Percentiles rank a stretch among this genome's conserved stretches.
Evolutionary conservation across 2,329 filamentous ascomycete species (phyloP).

Genomic region (Colletotrichum caudatum): DNA sequence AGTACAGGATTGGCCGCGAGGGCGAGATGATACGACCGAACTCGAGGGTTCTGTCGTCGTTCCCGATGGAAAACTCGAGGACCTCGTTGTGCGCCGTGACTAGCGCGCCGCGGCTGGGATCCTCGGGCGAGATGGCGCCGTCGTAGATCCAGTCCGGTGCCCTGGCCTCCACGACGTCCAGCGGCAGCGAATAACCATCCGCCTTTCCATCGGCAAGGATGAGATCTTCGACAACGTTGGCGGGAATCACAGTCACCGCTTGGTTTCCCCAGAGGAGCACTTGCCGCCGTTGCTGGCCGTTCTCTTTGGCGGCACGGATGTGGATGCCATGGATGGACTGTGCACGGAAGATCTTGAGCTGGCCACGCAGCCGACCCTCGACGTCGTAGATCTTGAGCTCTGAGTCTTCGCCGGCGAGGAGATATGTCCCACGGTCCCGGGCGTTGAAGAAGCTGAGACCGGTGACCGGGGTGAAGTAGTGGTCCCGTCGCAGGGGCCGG

Average conservation of each 20-base stretch:
- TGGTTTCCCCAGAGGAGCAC: constrained; percentile 79
- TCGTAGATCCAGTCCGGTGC: constrained; percentile 85
- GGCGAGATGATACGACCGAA: constrained; percentile 69
- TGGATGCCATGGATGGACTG: constrained; percentile 81
- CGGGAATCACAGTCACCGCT: constrained; percentile 61
- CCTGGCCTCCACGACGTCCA: constrained; percentile 53
- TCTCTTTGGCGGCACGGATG: constrained; percentile 50
- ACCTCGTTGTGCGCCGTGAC: constrained; percentile 92
- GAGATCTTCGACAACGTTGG: constrained; percentile 47
- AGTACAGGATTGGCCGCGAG: constrained; percentile 88
- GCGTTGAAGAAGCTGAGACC: constrained; percentile 65
- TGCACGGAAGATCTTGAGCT: constrained; percentile 69
- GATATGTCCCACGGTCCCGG: constrained; percentile 49
- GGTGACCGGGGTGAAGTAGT: constrained; percentile 68
- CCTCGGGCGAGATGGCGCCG: constrained; percentile 64
- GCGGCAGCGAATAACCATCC: background rate
- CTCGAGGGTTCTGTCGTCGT: constrained; percentile 48
- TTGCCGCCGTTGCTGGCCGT: constrained; percentile 36
- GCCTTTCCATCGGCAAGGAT: constrained; percentile 45
- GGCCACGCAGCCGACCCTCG: constrained; percentile 52
- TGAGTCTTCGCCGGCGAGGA: constrained; percentile 72
- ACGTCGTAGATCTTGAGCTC: constrained; percentile 66
- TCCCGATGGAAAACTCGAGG: constrained; percentile 60
- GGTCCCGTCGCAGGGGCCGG: constrained; percentile 48
- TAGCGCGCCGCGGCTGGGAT: constrained; percentile 64